Conservation (phyloP, 306 rosid genomes). For the Cyclanthera cordifolia region DNA sequence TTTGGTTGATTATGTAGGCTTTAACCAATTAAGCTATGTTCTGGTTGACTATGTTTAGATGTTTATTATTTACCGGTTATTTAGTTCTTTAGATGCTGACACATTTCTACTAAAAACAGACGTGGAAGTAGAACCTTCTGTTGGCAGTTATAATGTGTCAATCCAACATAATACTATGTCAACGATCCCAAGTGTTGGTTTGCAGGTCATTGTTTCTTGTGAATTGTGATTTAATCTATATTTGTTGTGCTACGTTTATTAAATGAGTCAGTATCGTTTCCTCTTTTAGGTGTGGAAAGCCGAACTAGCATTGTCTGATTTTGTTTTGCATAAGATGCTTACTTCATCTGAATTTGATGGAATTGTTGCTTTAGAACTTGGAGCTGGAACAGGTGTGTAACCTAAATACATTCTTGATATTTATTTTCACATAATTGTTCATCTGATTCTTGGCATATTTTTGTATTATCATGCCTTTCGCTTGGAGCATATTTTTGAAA, state of each 20-base stretch:
- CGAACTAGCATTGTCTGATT: constrained; percentile 64
- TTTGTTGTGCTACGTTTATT: neutral
- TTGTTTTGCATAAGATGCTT: constrained; percentile 47
- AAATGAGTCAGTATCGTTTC: neutral
- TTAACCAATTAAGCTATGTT: neutral
- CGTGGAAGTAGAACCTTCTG: constrained; percentile 20
- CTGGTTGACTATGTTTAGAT: neutral
- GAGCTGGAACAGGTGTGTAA: constrained; percentile 71
- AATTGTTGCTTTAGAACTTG: constrained; percentile 57
- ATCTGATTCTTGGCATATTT: neutral
- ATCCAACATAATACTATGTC: constrained; percentile 79
- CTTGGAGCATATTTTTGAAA: neutral
- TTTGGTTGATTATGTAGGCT: neutral
- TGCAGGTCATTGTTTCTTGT: constrained; percentile 44
- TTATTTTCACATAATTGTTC: neutral
- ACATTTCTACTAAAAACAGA: neutral
- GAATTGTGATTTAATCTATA: neutral
- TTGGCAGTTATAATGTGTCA: constrained; percentile 16
- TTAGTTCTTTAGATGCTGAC: neutral
- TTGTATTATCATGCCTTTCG: neutral
- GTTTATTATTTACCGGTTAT: neutral
- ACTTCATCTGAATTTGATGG: constrained; percentile 56
- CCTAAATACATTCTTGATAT: neutral
- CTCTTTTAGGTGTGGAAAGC: constrained; percentile 71
- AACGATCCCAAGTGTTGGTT: constrained; percentile 70